A percentile compares a stretch with the other conserved stretches of the same genome.
These are phyloP conservation scores for Yarrowia sp. DNA, from an alignment of 805 yeast species.

Conservation along the genomic window DNA sequence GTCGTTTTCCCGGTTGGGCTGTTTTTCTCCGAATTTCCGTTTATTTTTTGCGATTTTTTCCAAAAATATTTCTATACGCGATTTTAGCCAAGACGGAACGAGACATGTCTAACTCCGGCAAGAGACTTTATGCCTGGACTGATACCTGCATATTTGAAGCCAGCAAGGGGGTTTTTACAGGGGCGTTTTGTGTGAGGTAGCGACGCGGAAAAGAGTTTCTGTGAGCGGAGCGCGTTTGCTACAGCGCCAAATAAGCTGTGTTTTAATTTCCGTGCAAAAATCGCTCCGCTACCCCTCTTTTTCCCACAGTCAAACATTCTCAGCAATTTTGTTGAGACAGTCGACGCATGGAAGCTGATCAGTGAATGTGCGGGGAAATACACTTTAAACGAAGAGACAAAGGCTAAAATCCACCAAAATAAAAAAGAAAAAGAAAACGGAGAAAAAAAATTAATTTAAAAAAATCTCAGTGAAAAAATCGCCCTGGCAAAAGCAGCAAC, in stretches of 20 bases:
- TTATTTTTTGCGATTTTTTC: background rate
- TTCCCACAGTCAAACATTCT: background rate
- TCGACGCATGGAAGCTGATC: constrained; percentile 20
- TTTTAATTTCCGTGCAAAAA: background rate
- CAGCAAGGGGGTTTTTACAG: background rate
- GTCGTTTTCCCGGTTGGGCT: background rate
- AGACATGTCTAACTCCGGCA: background rate
- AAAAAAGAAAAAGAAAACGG: background rate
- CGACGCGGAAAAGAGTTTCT: background rate
- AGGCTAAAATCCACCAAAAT: background rate
- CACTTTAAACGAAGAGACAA: background rate
- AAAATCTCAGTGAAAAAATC: too few relatives aligned
- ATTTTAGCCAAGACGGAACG: constrained; percentile 2
- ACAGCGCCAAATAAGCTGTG: too few relatives aligned
- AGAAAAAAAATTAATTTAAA: background rate
- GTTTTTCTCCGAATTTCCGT: background rate
- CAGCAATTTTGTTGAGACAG: constrained; percentile 6
- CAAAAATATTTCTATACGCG: background rate
- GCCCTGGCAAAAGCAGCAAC: background rate
- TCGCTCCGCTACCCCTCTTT: background rate
- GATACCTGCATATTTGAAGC: background rate
- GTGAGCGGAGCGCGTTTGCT: too few relatives aligned
- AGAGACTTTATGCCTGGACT: background rate
- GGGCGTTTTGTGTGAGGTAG: background rate
- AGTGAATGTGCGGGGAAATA: constrained; percentile 17